Evolutionary conservation across 2,329 filamentous ascomycete genomes (phyloP), one percentile per base, ranked within the genome.

Genomic region (Xylariaceae sp.): DNA sequence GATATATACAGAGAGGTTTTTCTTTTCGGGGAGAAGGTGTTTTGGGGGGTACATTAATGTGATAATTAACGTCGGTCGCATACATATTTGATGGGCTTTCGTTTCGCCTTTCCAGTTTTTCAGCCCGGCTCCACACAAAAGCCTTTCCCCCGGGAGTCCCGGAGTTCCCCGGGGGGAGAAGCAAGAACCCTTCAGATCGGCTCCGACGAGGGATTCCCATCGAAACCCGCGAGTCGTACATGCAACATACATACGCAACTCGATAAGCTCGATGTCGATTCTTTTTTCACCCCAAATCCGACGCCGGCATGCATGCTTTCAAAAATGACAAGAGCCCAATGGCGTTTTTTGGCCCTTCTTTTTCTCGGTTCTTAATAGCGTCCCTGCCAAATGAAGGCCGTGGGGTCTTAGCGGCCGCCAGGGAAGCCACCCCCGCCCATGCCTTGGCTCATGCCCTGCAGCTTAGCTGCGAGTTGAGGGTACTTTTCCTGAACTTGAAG

Each of bases 401-500:
- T 19, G 6, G 12, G 34, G 8, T n/a, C n/a, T 62, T 64, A 67
- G 47, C 59, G 64, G 26, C 51, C 58, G 8, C 62, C 62, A 32
- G 63, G 60, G 34, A 68, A 66, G 11, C 57, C 62, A 12, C 19
- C 19, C 19, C 50, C 54, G 9, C 64, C 64, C 60, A 65, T 64
- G 7, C 55, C 58, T 26, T 57, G 54, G 48, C 65, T 62, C 58
- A 85, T 85, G 51, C 78, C 78, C 61, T 84, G 80, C 62, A 92
- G 78, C 70, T 87, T 87, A 56, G 80, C 83, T 11, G 87, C 87
- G 50, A 94, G 79, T 71, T 90, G 84, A 41, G 89, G 89, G 70
- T 92, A 92, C 74, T 89, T 89, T 73, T 91, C 86, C 69, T 90
- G 88, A 12, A 94, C 88, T 75, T 96, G 89, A 59, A 99, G 83